These are phyloP conservation scores for Epichloe typhina DNA, from an alignment of 2,329 filamentous ascomycete species.

Conservation along the genomic window DNA sequence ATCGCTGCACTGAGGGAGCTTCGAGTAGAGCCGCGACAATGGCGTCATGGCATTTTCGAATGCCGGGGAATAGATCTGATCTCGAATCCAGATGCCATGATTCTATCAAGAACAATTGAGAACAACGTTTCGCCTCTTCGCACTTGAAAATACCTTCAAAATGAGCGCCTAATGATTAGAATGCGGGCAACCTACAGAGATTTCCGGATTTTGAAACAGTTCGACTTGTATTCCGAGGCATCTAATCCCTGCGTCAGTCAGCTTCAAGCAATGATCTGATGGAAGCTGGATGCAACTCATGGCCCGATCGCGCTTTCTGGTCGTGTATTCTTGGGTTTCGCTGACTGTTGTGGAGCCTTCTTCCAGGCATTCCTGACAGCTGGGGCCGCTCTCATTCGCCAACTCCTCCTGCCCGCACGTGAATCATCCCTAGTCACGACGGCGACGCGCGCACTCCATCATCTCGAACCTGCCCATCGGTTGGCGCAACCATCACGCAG, in stretches of 20 bases:
- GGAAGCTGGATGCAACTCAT: slow-evolving; percentile 1
- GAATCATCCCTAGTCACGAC: slow-evolving; percentile 4
- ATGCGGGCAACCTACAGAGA: background rate
- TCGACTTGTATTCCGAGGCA: background rate
- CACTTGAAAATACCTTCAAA: background rate
- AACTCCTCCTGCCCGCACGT: slow-evolving; percentile 2
- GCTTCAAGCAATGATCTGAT: background rate
- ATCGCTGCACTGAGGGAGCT: no score
- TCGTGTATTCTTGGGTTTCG: background rate
- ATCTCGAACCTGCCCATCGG: slow-evolving; percentile 4
- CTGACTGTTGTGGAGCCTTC: background rate
- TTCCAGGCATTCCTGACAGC: background rate
- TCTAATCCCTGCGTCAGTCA: background rate
- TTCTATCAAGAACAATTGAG: slow-evolving; percentile 1
- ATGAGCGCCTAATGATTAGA: background rate
- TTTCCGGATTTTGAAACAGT: background rate
- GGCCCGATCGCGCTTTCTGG: background rate
- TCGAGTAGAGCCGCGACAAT: slow-evolving; percentile 6
- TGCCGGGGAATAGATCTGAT: slow-evolving; percentile 3
- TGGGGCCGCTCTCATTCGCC: slow-evolving; percentile 3
- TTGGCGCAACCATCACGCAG: slow-evolving; percentile 3
- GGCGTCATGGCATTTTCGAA: slow-evolving; percentile 11
- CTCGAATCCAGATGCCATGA: background rate
- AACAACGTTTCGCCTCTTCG: background rate
- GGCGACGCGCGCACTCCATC: slow-evolving; percentile 7